Evolutionary conservation across 768 basidiomycete species (phyloP).

Genomic region (Leccinum subtestaceum): DNA sequence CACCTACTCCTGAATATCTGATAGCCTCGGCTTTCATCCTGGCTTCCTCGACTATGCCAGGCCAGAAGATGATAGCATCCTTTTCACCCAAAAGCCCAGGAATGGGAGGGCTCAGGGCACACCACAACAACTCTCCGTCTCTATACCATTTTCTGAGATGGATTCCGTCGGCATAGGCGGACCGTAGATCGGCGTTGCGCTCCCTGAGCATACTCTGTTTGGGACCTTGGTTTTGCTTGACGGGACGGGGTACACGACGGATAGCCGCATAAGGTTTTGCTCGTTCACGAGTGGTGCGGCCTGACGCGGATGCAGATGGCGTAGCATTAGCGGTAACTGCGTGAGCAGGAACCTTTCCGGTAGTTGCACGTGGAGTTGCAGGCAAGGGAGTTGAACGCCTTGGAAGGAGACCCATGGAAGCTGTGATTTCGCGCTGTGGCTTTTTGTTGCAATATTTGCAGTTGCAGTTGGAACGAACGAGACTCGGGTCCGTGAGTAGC

Average conservation of each 20-base stretch:
- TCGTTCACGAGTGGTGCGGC: conserved; percentile 22
- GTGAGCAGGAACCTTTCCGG: conserved; percentile 8
- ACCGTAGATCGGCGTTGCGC: conserved; percentile 62
- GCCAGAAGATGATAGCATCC: conserved; percentile 67
- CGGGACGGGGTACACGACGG: conserved; percentile 36
- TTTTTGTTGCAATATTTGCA: conserved; percentile 80
- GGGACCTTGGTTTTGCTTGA: conserved; percentile 35
- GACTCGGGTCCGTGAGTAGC: conserved; percentile 57
- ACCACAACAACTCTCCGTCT: conserved; percentile 72
- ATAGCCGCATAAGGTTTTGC: conserved; percentile 41
- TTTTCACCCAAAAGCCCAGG: conserved; percentile 35
- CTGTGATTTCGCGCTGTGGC: conserved; percentile 67
- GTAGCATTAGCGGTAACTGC: conserved; percentile 13
- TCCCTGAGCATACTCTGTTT: conserved; percentile 56
- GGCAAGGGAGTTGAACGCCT: conserved; percentile 36
- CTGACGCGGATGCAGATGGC: conserved; percentile 10
- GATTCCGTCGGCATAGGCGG: conserved; percentile 46
- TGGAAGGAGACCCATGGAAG: conserved; percentile 47
- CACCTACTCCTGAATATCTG: conserved; percentile 23
- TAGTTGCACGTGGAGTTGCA: conserved; percentile 10
- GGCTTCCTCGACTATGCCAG: conserved; percentile 61
- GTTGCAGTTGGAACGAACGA: conserved; percentile 50
- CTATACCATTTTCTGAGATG: conserved; percentile 60
- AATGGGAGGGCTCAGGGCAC: conserved; percentile 52
- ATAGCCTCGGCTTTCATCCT: conserved; percentile 46